Base-by-base conservation (phyloP, 495 filamentous ascomycete genomes). In the Chaetomium tenue region DNA sequence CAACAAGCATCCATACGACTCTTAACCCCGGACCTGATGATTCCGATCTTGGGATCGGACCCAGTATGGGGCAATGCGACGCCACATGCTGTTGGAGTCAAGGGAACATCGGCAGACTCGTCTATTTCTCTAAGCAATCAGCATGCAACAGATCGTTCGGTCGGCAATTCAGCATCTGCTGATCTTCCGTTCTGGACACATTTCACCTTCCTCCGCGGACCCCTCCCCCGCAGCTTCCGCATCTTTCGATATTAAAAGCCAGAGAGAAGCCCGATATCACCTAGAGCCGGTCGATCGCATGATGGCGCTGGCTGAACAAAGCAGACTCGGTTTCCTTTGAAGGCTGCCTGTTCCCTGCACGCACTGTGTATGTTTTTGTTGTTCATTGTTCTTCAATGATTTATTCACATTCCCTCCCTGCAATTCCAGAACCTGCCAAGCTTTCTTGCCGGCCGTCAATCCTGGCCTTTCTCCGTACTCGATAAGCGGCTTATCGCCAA, bases 121-220 rank as follows among this genome's bases (percentile, higher is more conserved):
- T 60, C 54, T 46, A 62, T 63, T 60, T 66, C 37, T 46, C 37
- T 46, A 68, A 63, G 65, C 61, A 70, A 69, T 68, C 67, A 69
- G 63, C 28, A 46, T 60, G 26, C 44, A 50, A 53, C 44, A 57
- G 48, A 57, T 72, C 68, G 66, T 69, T 39, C 58, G 56, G 66
- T 69, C 66, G 68, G 69, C 71, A 69, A 56, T 65, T 66, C 61
- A 64, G 66, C 64, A 71, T 71, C 67, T 70, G 67, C 69, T 70
- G 69, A 71, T 73, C 57, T 68, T 66, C 60, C 44, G 52, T 63
- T 72, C 48, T 71, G 71, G 69, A 67, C 71, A 73, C 69, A 59
- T 73, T 70, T 71, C 71, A 66, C 51, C 64, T 65, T 55, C 39
- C 42, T 28, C 0, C 1, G n/a, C 0, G 6, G 53, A n/a, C 20